A percentile compares a stretch with the other conserved stretches of the same genome.
Conservation (phyloP, 1,284 basidiomycete genomes). For the Melampsora abietis-canadensis region DNA sequence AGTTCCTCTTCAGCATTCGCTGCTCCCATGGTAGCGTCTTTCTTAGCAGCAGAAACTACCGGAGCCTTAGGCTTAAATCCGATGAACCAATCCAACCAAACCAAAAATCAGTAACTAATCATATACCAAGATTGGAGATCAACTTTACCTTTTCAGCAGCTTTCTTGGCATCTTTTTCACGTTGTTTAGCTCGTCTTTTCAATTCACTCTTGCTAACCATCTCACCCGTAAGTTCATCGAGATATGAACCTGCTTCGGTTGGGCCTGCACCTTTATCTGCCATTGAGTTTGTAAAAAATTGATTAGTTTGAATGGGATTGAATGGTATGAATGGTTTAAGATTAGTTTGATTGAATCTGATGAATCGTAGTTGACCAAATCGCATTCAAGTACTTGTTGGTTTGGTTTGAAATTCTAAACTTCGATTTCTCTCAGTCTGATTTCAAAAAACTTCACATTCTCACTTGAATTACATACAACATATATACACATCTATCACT, state of each 20-base stretch:
- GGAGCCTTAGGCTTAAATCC: slow-evolving; percentile 55
- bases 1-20: slow-evolving; percentile 67
- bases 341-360: no score
- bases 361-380: no score
- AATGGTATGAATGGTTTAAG: no score
- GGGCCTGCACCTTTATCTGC: slow-evolving; percentile 24
- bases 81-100: not conserved
- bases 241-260: slow-evolving; percentile 47
- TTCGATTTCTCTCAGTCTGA: no score
- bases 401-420: no score
- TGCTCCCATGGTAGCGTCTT: slow-evolving; percentile 46
- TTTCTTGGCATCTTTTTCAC: slow-evolving; percentile 79
- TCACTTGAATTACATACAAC: no score
- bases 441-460: no score
- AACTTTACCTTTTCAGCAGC: slow-evolving; percentile 60
- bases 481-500: no score
- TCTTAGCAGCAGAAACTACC: slow-evolving; percentile 46
- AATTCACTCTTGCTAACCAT: slow-evolving; percentile 92
- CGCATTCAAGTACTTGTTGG: no score
- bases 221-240: slow-evolving; percentile 84
- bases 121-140: not conserved
- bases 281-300: not conserved
- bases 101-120: not conserved
- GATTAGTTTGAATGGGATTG: not conserved
- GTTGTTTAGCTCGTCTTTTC: slow-evolving; percentile 81